Evolutionary conservation across 2,329 filamentous ascomycete genomes (phyloP).

Genomic region (Boeremia lycopersici): DNA sequence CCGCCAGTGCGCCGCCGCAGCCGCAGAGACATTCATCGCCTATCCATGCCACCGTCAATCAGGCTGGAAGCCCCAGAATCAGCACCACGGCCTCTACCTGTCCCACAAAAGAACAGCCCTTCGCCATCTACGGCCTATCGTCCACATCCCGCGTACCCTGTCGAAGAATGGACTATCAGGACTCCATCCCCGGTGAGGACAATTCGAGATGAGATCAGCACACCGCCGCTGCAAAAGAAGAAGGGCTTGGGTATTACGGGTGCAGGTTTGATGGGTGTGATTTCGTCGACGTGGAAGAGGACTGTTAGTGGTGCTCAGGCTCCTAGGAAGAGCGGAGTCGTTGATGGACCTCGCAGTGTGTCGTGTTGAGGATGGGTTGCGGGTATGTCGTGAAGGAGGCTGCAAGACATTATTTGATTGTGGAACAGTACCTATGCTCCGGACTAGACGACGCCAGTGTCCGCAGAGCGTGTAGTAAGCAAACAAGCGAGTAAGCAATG

Average conservation of each 20-base stretch:
- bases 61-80: constrained; percentile 22
- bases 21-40: constrained; percentile 20
- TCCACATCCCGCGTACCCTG: constrained; percentile 31
- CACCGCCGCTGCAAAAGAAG: constrained; percentile 25
- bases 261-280: constrained; percentile 26
- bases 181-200: constrained; percentile 39
- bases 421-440: too few species aligned
- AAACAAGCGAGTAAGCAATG: too few species aligned
- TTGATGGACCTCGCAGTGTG: background rate
- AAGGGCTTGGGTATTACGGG: constrained; percentile 12
- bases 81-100: constrained; percentile 17
- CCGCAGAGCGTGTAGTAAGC: too few species aligned
- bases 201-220: constrained; percentile 25
- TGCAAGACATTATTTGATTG: too few species aligned
- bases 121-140: constrained; percentile 25
- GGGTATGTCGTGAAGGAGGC: too few species aligned
- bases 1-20: constrained; percentile 9
- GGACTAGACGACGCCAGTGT: too few species aligned
- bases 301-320: constrained; percentile 12
- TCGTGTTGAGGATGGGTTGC: background rate
- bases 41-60: constrained; percentile 34
- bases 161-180: constrained; percentile 33
- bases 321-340: background rate
- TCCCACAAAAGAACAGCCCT: constrained; percentile 27
- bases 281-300: constrained; percentile 35